Base-by-base conservation (phyloP, 805 yeast genomes). In the Saccharomycopsis sp. region DNA sequence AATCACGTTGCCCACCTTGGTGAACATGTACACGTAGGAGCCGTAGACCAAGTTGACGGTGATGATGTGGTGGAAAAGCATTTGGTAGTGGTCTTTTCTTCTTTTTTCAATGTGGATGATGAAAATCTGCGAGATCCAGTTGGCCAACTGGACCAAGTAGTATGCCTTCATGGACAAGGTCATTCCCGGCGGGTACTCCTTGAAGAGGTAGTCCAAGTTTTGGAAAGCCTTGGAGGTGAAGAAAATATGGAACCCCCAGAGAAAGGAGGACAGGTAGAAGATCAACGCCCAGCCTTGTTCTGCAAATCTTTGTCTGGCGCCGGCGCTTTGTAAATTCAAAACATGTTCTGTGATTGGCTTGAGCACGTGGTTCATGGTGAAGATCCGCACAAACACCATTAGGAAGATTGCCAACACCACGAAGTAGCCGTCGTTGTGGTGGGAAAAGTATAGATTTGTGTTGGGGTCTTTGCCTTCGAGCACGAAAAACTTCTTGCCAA, bases 1-100 rank as follows among this genome's bases (percentile, higher is more conserved):
- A 34, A 87, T 79, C 21, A 80, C 69, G 59, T 85, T 84, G 22
- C 96, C 96, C 41, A 84, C 71, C 27, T 84, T 69, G 25, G 79
- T 73, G 59, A 77, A 81, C 60, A 81, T 77, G 56, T 74, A 76
- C 53, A 64, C 66, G 58, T 86, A 87, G 1, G 92, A 80, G 2
- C 92, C 89, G 9, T 69, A 56, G 20, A 81, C 69, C 41, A 87
- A 67, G 17, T 65, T 51, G 51, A 77, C 69, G 1, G 96, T 87
- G 42, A 88, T 77, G 42, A 88, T 75, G 59, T 87, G 96, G 58
- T 87, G 96, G 34, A 78, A 63, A 53, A 86, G 75, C 96, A 87
- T 87, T 60, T 87, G 95, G 51, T 61, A 59, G 56, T 83, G 77
- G 57, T 87, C 96, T 56, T 85, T 85, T 48, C 96, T 73, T 48